Evolutionary conservation across 2,329 filamentous ascomycete species (phyloP), one percentile per base, ranked within the genome.

Genomic region (Diaporthe amygdali): DNA sequence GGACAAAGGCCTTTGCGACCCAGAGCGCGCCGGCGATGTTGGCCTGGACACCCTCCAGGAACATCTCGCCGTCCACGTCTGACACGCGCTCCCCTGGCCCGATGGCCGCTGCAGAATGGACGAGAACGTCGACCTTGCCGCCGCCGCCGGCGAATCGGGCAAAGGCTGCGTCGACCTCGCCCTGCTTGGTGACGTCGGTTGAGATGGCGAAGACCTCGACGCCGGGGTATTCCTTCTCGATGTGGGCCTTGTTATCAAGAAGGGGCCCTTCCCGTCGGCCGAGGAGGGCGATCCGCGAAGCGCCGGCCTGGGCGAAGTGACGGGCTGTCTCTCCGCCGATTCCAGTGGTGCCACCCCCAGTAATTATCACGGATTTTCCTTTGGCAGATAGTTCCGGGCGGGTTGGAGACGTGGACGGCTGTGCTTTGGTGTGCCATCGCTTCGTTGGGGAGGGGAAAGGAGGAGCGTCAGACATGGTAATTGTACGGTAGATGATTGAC

Each of bases 351-450:
- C 64, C 49, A 14, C 66, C 66, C 0, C 49, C 66, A 8, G 66
- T 68, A 12, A 68, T 44, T 2, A 68, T n/a, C 25, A 68, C 49
- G 3, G 46, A 39, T 10, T 56, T 68, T 2, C 66, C 49, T 8
- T 22, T 46, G 22, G 66, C 51, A 5, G 66, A 68, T 1, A 68
- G 66, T 32, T 68, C 66, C 10, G 66, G 66, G n/a, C 66, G 66
- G 37, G 49, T n/a, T 0, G 66, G 22, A 2, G 46, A 49, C 25
- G 49, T 56, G 20, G 47, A 32, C 12, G 49, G 32, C 46, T 68
- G 49, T n/a, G 66, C 49, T 27, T 20, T 55, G 9, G 37, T 54
- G 37, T 68, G 66, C 47, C 51, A 68, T 9, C 20, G 17, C 15
- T 68, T 55, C 5, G 49, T 68, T 5, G 56, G 39, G 10, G 56